Evolutionary conservation across 352 stramenopile species (phyloP), one percentile per base, ranked within the genome.

Genomic region (Phytopythium ostracodes): DNA sequence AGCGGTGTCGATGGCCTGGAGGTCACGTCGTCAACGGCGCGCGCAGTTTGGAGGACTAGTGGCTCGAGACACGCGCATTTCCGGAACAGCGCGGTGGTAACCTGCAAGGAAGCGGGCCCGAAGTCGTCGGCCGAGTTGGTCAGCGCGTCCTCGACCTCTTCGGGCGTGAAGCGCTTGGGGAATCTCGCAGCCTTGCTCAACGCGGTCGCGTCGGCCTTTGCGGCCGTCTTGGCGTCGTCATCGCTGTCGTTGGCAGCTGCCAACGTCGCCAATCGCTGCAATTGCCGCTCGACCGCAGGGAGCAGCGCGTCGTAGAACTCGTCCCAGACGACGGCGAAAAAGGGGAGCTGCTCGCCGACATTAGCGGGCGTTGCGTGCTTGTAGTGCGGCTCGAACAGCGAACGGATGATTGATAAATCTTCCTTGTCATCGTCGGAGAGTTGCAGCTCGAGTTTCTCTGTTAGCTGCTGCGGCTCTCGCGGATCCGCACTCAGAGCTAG

Each of bases 61-160:
- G 68, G 57, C 46, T 91, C 77, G 4, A 87, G 56, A 60, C 81
- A 91, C 44, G 65, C 61, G 56, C 81, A 89, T 6, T 68, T 70
- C 24, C 77, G 73, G 38, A 91, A 87, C 6, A 66, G 56, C 62
- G 66, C 64, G 20, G 4, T 43, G 33, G n/a, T 14, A 20, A 11
- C 20, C 29, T n/a, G 29, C 7, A 72, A 38, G 59, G 49, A 51
- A 29, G 76, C 81, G 1, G 42, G 22, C 0, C 77, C 70, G 42
- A 89, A 89, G 42, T 84, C 72, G 58, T 91, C 81, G 35, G 84
- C 66, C 40, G 82, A 89, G 49, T 87, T 71, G 20, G 71, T 17
- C 0, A 91, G 55, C 4, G 81, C 75, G 27, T 91, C 79, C 17
- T 87, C 74, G 4, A 91, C 56, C 15, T 88, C 77, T 27, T 84